Conservation (phyloP, 2,329 filamentous ascomycete genomes). For the Fusarium globosum region DNA sequence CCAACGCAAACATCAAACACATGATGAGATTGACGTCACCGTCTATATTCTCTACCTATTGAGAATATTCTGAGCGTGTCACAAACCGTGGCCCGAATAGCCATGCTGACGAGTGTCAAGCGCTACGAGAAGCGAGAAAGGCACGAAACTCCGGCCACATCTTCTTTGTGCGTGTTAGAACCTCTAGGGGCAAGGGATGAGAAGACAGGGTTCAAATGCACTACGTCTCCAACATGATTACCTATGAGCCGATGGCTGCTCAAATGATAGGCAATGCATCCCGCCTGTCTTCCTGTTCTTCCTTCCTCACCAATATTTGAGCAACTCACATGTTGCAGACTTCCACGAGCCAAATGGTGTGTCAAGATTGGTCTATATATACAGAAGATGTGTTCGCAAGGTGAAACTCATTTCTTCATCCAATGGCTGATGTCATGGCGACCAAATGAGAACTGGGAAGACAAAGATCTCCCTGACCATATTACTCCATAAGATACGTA, state of each 20-base stretch:
- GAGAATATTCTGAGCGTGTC: not conserved
- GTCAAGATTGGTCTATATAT: not conserved
- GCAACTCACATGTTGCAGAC: not conserved
- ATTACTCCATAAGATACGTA: not conserved
- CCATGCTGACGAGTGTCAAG: not conserved
- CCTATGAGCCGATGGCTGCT: accelerated
- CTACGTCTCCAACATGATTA: accelerated
- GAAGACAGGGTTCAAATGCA: not conserved
- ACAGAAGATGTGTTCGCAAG: not conserved
- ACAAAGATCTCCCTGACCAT: not conserved
- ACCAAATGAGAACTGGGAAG: not conserved
- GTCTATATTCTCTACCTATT: not conserved
- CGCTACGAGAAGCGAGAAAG: not conserved
- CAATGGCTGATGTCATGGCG: not conserved
- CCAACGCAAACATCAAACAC: conserved; percentile 73
- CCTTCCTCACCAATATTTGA: not conserved
- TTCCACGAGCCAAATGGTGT: accelerated
- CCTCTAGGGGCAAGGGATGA: not conserved
- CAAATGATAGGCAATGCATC: not conserved
- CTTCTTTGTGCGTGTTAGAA: not conserved
- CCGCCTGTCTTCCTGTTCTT: not conserved
- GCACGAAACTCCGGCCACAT: too few species aligned
- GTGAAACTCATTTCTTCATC: not conserved
- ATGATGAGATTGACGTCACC: too few species aligned
- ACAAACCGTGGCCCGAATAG: not conserved